Base-by-base conservation (phyloP, 2,329 filamentous ascomycete species). In the Fusarium napiforme region DNA sequence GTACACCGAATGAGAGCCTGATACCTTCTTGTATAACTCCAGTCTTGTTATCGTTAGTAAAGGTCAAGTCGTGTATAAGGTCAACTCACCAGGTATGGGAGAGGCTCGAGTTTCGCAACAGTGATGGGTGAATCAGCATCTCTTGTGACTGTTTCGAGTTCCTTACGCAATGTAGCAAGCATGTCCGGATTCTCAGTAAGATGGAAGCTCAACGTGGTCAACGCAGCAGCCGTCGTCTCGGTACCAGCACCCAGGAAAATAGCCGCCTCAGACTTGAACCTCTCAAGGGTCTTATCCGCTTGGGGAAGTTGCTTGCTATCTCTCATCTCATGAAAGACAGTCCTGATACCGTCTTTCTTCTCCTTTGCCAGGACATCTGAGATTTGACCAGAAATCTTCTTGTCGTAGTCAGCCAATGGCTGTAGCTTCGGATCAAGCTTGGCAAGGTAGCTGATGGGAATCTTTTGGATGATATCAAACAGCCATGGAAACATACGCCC, bases 401-500 rank as follows among this genome's bases (percentile, higher is more conserved):
- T 60, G n/a, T 60, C 58, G 0, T 60, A 60, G 12, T 60, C 58
- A 18, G 58, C 58, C 26, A 60, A 28, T 3, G 58, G 58, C 26
- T 53, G 58, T 2, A 60, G n/a, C n/a, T 60, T 60, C 2, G 58
- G 36, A 4, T 60, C 58, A 40, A 60, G 46, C n/a, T 26, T 60
- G 4, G 58, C 58, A 15, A 60, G 45, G 2, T 52, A 52, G 14
- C 58, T 34, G 1, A 53, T 60, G 0, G 57, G 57, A 9, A 60
- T 18, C 2, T 42, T 60, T 12, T 60, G 58, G 11, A 60, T 42
- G 4, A 53, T 53, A 8, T 60, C 58, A 19, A 60, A 60, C 1
- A 60, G 18, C 58, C 45, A 60, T 18, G 58, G 58, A 21, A 60
- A 60, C 58, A 60, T 60, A 5, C 57, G 57, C 9, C 57, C 57